A percentile compares a stretch with the other conserved stretches of the same genome.
Conservation (phyloP, 495 filamentous ascomycete species). For the Pyrenula aspistea region DNA sequence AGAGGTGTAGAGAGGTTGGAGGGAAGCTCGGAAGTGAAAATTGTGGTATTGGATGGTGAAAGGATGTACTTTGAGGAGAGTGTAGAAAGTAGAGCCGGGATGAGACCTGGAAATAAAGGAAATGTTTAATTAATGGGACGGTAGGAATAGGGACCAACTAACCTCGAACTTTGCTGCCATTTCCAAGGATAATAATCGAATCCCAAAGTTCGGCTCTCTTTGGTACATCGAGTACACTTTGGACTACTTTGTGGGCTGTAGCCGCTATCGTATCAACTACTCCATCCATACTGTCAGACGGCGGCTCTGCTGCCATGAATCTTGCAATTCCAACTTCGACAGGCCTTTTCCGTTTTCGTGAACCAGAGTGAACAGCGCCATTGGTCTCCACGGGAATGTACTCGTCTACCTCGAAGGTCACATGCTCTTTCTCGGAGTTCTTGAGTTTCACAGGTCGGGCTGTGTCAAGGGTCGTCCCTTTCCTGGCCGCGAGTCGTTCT, state of each 20-base stretch:
- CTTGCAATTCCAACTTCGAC: conserved; percentile 82
- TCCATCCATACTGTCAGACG: conserved; percentile 31
- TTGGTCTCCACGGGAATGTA: conserved; percentile 37
- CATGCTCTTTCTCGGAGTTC: conserved; percentile 68
- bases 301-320: conserved; percentile 57
- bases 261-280: conserved; percentile 72
- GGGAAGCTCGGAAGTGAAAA: conserved; percentile 92
- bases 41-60: conserved; percentile 79
- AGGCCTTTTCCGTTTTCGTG: conserved; percentile 36
- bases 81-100: conserved; percentile 70
- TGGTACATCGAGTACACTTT: conserved; percentile 63
- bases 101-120: conserved; percentile 45
- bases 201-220: conserved; percentile 85
- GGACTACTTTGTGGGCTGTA: conserved; percentile 69
- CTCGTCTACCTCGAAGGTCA: conserved; percentile 76
- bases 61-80: conserved; percentile 75
- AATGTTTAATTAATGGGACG: conserved; percentile 5
- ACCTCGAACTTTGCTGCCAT: conserved; percentile 76
- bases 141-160: conserved; percentile 5
- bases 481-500: conserved; percentile 53
- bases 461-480: conserved; percentile 32
- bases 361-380: conserved; percentile 20
- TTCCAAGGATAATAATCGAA: conserved; percentile 74
- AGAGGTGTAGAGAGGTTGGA: conserved; percentile 80
- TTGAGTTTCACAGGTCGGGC: conserved; percentile 52